Conservation (phyloP, 192 early-diverging fungal species). For the Mortierella claussenii region DNA sequence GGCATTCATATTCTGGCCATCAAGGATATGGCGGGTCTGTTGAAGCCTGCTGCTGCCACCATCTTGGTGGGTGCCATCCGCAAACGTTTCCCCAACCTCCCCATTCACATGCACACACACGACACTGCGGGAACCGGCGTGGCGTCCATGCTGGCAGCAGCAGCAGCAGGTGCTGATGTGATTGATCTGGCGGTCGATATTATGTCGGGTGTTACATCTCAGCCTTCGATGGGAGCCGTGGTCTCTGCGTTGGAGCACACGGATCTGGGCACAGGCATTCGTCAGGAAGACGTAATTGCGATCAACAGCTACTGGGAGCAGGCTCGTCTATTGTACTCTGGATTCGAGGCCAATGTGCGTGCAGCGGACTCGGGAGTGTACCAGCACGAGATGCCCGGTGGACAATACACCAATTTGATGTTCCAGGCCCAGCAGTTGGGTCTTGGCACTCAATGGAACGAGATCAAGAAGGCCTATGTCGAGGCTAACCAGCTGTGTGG, state of each 20-base stretch:
- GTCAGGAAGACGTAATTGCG: slow-evolving; percentile 79
- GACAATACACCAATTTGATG: slow-evolving; percentile 98
- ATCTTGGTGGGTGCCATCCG: slow-evolving; percentile 91
- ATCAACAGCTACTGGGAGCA: slow-evolving; percentile 98
- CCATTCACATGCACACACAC: slow-evolving; percentile 97
- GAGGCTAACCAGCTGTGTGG: slow-evolving; percentile 93
- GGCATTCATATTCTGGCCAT: slow-evolving; percentile 94
- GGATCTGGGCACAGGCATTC: slow-evolving; percentile 86
- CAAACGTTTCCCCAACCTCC: slow-evolving; percentile 85
- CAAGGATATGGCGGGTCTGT: slow-evolving; percentile 97
- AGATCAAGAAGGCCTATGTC: slow-evolving; percentile 91
- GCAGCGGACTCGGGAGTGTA: slow-evolving; percentile 92
- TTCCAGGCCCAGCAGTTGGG: slow-evolving; percentile 97
- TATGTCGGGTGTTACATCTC: slow-evolving; percentile 96
- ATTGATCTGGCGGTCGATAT: slow-evolving; percentile 92
- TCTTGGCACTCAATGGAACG: slow-evolving; percentile 92
- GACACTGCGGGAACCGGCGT: slow-evolving; percentile 98
- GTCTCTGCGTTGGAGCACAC: slow-evolving; percentile 86
- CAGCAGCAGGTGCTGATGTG: slow-evolving; percentile 93
- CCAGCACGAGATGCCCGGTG: slow-evolving; percentile 96
- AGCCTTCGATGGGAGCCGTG: slow-evolving; percentile 97
- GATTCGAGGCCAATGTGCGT: slow-evolving; percentile 94
- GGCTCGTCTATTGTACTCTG: slow-evolving; percentile 92
- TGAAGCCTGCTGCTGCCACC: slow-evolving; percentile 91
- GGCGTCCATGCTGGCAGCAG: slow-evolving; percentile 92